phyloP scores from a whole-genome alignment of 305 asterid species.

The Fraxinus platypoda region DNA sequence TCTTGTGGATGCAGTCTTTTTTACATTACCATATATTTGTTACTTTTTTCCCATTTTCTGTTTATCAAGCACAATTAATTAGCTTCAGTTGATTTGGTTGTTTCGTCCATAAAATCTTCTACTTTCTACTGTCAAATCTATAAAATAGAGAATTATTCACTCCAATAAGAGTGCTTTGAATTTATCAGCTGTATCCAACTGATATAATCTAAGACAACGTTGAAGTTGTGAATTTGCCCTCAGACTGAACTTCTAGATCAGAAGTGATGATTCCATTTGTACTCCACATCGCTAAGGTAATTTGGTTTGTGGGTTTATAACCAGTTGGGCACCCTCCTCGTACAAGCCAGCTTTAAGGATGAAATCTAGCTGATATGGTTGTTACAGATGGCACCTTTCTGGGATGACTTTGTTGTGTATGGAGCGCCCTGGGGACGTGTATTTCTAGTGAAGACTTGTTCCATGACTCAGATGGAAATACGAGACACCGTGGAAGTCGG shows the following conservation, averaged over 20 bases:
- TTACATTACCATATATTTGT: slow-evolving; percentile 20
- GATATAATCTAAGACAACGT: neutral
- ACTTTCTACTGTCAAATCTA: neutral
- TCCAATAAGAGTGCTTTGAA: neutral
- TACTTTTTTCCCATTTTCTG: neutral
- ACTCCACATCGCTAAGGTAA: neutral
- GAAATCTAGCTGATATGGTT: neutral
- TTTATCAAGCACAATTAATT: neutral
- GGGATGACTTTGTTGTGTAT: neutral
- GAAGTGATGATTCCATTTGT: neutral
- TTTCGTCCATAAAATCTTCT: neutral
- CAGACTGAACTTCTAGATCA: neutral
- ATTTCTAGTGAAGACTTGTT: neutral
- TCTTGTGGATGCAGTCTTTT: slow-evolving; percentile 21
- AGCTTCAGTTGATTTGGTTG: neutral
- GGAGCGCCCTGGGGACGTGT: neutral
- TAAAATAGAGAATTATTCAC: neutral
- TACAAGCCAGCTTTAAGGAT: neutral
- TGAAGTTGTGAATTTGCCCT: neutral
- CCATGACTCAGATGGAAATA: neutral
- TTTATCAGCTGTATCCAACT: neutral
- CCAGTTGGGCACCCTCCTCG: neutral
- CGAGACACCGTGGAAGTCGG: neutral
- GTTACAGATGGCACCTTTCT: neutral
- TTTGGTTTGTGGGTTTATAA: neutral